Conservation (phyloP, 441 rosid genomes). For the Capsella rubella region DNA sequence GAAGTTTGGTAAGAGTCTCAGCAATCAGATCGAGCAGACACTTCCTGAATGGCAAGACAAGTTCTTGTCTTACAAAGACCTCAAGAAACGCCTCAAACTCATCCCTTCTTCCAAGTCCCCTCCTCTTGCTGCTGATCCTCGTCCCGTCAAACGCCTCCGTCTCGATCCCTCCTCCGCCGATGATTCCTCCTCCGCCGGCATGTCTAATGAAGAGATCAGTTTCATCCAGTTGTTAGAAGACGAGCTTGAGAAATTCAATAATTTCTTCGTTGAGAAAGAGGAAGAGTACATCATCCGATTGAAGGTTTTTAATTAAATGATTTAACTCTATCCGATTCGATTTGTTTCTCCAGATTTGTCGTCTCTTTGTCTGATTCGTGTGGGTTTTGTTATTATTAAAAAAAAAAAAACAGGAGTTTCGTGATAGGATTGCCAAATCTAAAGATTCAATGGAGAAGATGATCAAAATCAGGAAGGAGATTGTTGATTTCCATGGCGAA, state of each 20-base stretch:
- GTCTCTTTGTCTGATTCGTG: not conserved
- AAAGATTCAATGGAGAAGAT: constrained; percentile 57
- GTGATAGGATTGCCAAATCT: constrained; percentile 59
- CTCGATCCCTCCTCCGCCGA: constrained; percentile 41
- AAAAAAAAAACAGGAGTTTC: constrained; percentile 59
- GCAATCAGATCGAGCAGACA: constrained; percentile 86
- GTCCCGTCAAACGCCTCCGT: constrained; percentile 63
- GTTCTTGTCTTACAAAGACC: constrained; percentile 84
- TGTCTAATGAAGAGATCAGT: constrained; percentile 66
- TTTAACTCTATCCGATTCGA: not conserved
- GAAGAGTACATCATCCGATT: constrained; percentile 90
- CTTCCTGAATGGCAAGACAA: constrained; percentile 90
- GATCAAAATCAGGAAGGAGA: constrained; percentile 65
- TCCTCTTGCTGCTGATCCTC: constrained; percentile 42
- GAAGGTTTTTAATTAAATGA: constrained; percentile 48
- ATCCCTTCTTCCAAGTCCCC: constrained; percentile 50
- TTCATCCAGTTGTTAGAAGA: constrained; percentile 72
- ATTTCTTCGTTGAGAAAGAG: constrained; percentile 89
- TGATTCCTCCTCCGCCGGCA: constrained; percentile 11
- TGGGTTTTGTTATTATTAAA: not conserved
- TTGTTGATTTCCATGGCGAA: constrained; percentile 91
- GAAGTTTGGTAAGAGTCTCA: constrained; percentile 95
- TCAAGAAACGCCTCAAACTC: constrained; percentile 80
- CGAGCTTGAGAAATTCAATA: constrained; percentile 88
- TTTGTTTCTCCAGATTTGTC: not conserved